phyloP scores from a whole-genome alignment of 2,329 filamentous ascomycete species.

The Lasiodiplodia theobromae region DNA sequence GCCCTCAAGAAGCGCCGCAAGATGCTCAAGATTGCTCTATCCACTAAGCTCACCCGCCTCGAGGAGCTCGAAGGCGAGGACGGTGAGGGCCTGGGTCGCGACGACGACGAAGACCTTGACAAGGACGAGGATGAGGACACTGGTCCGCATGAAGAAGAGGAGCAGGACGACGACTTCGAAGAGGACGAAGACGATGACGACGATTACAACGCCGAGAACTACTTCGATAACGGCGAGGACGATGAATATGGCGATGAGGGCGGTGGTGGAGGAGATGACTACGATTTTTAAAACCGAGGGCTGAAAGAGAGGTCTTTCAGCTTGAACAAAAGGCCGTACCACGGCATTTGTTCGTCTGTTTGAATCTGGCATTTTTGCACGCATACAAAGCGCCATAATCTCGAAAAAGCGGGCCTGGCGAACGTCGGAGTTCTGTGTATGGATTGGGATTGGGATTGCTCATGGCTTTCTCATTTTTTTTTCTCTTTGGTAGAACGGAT shows the following conservation, averaged over 20 bases:
- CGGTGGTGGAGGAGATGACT: slow-evolving; percentile 55
- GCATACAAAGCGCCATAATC: background rate
- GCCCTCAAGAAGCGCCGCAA: slow-evolving; percentile 42
- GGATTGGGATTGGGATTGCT: background rate
- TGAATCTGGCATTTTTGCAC: background rate
- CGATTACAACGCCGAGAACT: slow-evolving; percentile 70
- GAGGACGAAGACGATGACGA: slow-evolving; percentile 68
- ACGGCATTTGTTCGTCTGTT: background rate
- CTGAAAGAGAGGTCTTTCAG: background rate
- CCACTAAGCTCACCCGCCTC: slow-evolving; percentile 48
- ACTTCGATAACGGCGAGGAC: slow-evolving; percentile 68
- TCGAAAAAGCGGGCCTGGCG: background rate
- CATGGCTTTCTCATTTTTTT: background rate
- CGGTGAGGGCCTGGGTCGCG: slow-evolving; percentile 36
- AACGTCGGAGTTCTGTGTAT: background rate
- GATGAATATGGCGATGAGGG: slow-evolving; percentile 61
- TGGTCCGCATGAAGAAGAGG: slow-evolving; percentile 57
- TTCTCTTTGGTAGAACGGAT: background rate
- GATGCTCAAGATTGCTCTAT: slow-evolving; percentile 43
- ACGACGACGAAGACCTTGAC: slow-evolving; percentile 47
- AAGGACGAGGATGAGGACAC: slow-evolving; percentile 43
- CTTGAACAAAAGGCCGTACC: background rate
- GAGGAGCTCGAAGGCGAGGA: slow-evolving; percentile 40
- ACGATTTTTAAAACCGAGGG: slow-evolving; percentile 4
- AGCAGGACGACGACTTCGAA: slow-evolving; percentile 64